Evolutionary conservation across 176 grass and related monocot genomes (phyloP).

Genomic region (Triticum aestivum): DNA sequence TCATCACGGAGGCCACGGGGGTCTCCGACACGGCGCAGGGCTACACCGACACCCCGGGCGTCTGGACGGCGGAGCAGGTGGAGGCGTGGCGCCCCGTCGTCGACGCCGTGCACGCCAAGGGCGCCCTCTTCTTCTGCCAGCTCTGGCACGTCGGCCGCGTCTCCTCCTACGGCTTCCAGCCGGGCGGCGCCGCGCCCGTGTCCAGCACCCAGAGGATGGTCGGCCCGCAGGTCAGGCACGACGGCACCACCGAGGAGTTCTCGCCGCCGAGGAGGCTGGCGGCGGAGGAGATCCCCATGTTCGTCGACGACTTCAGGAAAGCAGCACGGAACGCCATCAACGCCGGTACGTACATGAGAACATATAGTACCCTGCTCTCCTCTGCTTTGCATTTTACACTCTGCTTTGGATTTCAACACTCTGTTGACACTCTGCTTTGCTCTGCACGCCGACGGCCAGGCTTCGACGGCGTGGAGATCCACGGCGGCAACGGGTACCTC

Average conservation of each 20-base stretch:
- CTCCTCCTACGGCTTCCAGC: slow-evolving; percentile 34
- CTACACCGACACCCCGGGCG: slow-evolving; percentile 29
- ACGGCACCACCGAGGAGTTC: slow-evolving; percentile 8
- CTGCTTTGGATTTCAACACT: no score
- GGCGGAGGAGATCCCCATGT: slow-evolving; percentile 36
- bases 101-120: slow-evolving; percentile 42
- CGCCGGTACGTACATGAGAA: slow-evolving; percentile 27
- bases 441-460: background rate
- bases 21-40: slow-evolving; percentile 50
- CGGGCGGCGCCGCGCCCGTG: slow-evolving; percentile 40
- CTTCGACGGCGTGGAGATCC: slow-evolving; percentile 20
- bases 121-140: slow-evolving; percentile 55
- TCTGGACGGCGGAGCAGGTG: slow-evolving; percentile 45
- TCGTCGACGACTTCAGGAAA: slow-evolving; percentile 54
- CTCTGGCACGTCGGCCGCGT: slow-evolving; percentile 46
- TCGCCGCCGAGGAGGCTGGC: slow-evolving; percentile 26
- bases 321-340: slow-evolving; percentile 51
- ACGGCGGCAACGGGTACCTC: background rate
- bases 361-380: no score
- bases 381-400: no score
- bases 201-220: slow-evolving; percentile 45
- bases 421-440: no score
- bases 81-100: slow-evolving; percentile 49
- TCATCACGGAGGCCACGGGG: slow-evolving; percentile 39
- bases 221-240: background rate